Conservation (phyloP, 2,329 filamentous ascomycete species). For the Aureobasidium sp. region DNA sequence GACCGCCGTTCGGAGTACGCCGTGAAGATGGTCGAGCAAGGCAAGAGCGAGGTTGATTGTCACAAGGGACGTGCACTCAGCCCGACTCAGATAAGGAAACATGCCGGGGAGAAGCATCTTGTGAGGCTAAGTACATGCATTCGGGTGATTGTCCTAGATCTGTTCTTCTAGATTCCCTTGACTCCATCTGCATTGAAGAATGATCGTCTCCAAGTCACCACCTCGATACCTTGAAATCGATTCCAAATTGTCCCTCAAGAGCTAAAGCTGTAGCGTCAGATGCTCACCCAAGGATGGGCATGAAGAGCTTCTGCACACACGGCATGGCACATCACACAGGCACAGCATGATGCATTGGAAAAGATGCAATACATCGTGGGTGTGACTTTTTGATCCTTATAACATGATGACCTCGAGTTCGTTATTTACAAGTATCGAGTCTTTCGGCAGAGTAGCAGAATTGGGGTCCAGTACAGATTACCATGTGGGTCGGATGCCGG, state of each 20-base stretch:
- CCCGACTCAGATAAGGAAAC: background rate
- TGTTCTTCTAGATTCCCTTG: background rate
- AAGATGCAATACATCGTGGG: background rate
- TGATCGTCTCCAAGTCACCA: background rate
- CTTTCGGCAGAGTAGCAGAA: background rate
- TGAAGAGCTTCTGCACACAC: background rate
- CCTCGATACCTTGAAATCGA: background rate
- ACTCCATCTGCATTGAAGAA: no score
- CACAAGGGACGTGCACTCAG: background rate
- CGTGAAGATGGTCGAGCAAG: background rate
- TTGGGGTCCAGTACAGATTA: background rate
- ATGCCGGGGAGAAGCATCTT: background rate
- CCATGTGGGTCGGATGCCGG: background rate
- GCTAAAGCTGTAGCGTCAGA: background rate
- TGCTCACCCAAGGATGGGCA: no score
- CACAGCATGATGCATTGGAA: background rate
- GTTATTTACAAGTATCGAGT: background rate
- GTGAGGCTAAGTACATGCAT: background rate
- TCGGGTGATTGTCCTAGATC: background rate
- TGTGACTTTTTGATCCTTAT: background rate
- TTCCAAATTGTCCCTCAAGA: background rate
- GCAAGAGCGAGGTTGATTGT: background rate
- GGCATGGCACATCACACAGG: background rate
- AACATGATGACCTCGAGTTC: background rate
- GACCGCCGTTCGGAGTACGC: background rate